These are phyloP conservation scores for Thalassiosira mediterranea DNA, from an alignment of 352 stramenopile species.

Conservation along the genomic window DNA sequence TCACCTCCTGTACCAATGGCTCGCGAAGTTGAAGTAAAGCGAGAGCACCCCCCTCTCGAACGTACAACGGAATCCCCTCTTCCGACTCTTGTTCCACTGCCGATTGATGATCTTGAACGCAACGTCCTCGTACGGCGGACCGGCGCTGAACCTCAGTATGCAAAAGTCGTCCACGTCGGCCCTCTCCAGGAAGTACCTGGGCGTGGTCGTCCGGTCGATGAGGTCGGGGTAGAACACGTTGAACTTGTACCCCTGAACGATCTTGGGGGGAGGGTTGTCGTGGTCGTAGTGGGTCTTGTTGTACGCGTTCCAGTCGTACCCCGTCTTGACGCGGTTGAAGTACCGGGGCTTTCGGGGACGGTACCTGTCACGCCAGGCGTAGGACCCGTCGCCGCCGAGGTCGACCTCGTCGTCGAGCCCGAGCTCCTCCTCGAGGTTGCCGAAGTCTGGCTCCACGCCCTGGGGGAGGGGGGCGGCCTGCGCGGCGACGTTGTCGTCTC, in stretches of 20 bases:
- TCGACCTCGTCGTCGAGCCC: slow-evolving; percentile 81
- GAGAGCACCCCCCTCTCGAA: slow-evolving; percentile 98
- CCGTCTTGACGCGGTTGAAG: slow-evolving; percentile 99
- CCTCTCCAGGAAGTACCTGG: slow-evolving; percentile 94
- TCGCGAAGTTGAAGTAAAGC: slow-evolving; percentile 99
- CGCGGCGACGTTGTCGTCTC: slow-evolving; percentile 81
- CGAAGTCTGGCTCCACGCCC: slow-evolving; percentile 82
- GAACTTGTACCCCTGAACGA: slow-evolving; percentile 99
- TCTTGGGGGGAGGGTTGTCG: slow-evolving; percentile 99
- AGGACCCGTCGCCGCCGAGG: slow-evolving; percentile 32
- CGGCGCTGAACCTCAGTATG: slow-evolving; percentile 97
- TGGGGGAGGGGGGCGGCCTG: slow-evolving; percentile 50
- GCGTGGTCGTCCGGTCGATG: slow-evolving; percentile 94
- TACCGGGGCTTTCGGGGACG: slow-evolving; percentile 97
- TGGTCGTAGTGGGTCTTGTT: slow-evolving; percentile 99
- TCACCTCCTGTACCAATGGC: slow-evolving; percentile 95
- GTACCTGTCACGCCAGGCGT: slow-evolving; percentile 96
- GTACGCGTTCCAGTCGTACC: slow-evolving; percentile 99
- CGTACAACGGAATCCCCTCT: slow-evolving; percentile 96
- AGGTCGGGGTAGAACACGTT: slow-evolving; percentile 99
- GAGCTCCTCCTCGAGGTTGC: slow-evolving; percentile 90
- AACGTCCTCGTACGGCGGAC: slow-evolving; percentile 98
- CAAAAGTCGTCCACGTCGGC: slow-evolving; percentile 93
- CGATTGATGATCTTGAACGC: slow-evolving; percentile 99
- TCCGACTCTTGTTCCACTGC: slow-evolving; percentile 97